Base-by-base conservation (phyloP, 225 moss, liverwort and hornwort species). In the Straminergon stramineum region DNA sequence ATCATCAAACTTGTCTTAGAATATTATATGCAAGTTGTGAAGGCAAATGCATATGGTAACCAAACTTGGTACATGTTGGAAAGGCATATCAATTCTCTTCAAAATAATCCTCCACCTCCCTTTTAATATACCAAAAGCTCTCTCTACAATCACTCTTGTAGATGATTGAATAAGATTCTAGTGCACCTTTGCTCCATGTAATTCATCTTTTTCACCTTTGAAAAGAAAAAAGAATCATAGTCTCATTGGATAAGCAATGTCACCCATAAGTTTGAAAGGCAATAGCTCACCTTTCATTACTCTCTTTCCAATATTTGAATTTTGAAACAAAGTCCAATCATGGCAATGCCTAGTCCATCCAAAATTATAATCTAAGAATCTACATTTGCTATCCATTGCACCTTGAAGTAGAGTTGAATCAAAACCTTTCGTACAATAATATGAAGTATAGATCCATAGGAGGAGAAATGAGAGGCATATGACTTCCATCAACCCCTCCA, bases 331-430 rank as follows among this genome's bases (percentile, higher is more conserved):
- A 48, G 2, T 74, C 30, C 0, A 45, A 0, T 28, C 17, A 28
- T 17, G 0, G 6, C 6, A 75, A 9, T 0, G 0, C 1, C 17
- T 0, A 1, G 0, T 1, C 18, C 4, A 17, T 75, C 27, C 9
- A 74, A 74, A 45, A 74, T 10, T 45, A 45, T 45, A 45, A 45
- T 30, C 10, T 16, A 3, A 10, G 0, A 30, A 73, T 2, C 27
- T 73, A 10, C 27, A 48, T 48, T 48, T 48, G 3, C 7, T 75
- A 19, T 48, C 11, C 6, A 30, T 4, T 31, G 19, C 19, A 75
- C 18, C 16, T 45, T 11, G 2, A 45, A 75, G 9, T 75, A 75
- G 17, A 73, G 6, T 2, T 48, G 1, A 75, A 75, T 45, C 10
- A 30, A 48, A 17, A 69, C 7, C 8, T 71, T 71, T 71, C 8